Base-by-base conservation (phyloP, 768 basidiomycete species). In the Pleurotus sapidus region DNA sequence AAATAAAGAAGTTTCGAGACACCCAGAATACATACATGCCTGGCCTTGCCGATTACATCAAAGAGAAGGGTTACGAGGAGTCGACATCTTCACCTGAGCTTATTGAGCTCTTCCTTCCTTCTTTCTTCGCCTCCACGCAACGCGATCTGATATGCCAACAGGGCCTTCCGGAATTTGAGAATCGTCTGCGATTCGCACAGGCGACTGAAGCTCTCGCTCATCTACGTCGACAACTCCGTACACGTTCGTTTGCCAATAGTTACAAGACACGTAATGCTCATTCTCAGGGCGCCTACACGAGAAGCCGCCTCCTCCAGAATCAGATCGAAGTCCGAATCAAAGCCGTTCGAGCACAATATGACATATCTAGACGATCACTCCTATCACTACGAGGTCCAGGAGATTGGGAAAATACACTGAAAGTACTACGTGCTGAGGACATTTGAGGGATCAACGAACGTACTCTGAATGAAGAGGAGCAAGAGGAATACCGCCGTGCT, bases 201-300 rank as follows among this genome's bases (percentile, higher is more conserved):
- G 30, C 54, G 68, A 24, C 0, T 9, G 9, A 34, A 34, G 30
- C 30, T 34, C 30, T 34, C 9, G 30, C 9, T 34, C 30, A 34
- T 34, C 46, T 68, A 4, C 65, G 67, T 1, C 45, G 55, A 2
- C 65, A 64, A 14, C 61, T 68, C 2, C 55, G 65, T 1, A 65
- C 59, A 2, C 48, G 61, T 1, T 63, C 50, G 9, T 54, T 61
- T 5, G 61, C 65, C 0, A 57, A 56, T 14, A 58, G 62, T 24
- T 65, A 63, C 56, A 66, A 64, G 30, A 34, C 30, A 34, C 9
- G 30, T 34, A 34, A 34, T 34, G 30, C 30, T 34, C 30, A 34
- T 34, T 34, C 30, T 34, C 30, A 34, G 30, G 30, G 30, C 8
- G 9, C 30, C 9, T 34, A 34, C 30, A 34, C 30, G 2, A 34